Conservation (phyloP, 2,329 filamentous ascomycete genomes). For the Byssoonygena ceratinophila region DNA sequence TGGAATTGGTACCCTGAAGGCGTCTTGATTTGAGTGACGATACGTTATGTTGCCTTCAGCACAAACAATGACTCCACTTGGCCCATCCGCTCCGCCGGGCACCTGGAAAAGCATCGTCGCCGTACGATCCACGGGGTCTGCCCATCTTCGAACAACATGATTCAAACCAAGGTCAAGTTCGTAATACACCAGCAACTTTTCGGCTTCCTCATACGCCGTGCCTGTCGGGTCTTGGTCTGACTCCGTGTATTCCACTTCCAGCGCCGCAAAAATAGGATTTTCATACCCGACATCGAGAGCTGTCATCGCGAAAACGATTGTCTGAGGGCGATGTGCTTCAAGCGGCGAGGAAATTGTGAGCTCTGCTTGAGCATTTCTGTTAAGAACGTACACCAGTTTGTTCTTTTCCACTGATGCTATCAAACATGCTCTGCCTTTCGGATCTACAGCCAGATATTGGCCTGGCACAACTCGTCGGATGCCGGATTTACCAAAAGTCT, state of each 20-base stretch:
- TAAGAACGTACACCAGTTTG: slow-evolving; percentile 97
- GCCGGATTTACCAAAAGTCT: slow-evolving; percentile 97
- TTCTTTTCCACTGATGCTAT: slow-evolving; percentile 96
- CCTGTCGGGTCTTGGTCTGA: slow-evolving; percentile 84
- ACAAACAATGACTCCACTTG: slow-evolving; percentile 89
- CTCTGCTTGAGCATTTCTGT: slow-evolving; percentile 86
- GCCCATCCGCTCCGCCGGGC: slow-evolving; percentile 83
- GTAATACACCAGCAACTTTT: slow-evolving; percentile 92
- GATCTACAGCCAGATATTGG: slow-evolving; percentile 90
- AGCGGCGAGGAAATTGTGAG: slow-evolving; percentile 94
- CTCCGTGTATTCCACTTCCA: slow-evolving; percentile 89
- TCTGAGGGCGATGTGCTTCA: slow-evolving; percentile 88
- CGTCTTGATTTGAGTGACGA: slow-evolving; percentile 86
- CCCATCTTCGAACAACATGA: slow-evolving; percentile 94
- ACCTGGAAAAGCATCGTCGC: slow-evolving; percentile 89
- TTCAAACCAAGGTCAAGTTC: slow-evolving; percentile 94
- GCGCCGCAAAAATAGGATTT: slow-evolving; percentile 87
- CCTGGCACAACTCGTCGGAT: slow-evolving; percentile 87
- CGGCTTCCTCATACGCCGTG: slow-evolving; percentile 65
- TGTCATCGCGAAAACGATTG: slow-evolving; percentile 76
- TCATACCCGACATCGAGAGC: slow-evolving; percentile 93
- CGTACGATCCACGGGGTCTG: slow-evolving; percentile 80
- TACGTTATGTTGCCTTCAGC: slow-evolving; percentile 93
- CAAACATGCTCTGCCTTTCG: slow-evolving; percentile 88
- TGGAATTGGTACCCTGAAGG: slow-evolving; percentile 81